These are phyloP conservation scores for Microbotryum saponariae DNA, from an alignment of 1,284 basidiomycete genomes.

Conservation along the genomic window DNA sequence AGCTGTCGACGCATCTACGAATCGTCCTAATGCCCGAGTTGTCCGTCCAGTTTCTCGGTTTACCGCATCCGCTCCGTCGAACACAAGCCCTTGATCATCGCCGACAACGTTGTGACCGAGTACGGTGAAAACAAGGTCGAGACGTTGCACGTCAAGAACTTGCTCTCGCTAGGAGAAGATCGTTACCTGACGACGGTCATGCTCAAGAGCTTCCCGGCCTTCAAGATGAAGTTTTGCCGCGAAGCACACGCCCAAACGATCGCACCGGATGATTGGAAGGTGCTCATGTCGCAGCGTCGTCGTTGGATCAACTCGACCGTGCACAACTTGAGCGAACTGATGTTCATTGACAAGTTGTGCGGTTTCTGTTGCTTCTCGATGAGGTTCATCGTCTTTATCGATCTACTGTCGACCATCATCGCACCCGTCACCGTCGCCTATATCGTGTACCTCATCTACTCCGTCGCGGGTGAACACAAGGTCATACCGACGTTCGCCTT, in stretches of 20 bases:
- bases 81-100: conserved; percentile 54
- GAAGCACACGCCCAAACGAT: conserved; percentile 77
- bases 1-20: neutral
- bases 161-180: conserved; percentile 95
- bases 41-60: conserved; percentile 75
- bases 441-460: conserved; percentile 65
- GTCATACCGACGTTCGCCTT: conserved; percentile 61
- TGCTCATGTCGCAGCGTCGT: conserved; percentile 91
- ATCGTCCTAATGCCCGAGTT: neutral
- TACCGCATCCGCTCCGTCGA: conserved; percentile 84
- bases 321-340: conserved; percentile 88
- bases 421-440: conserved; percentile 82
- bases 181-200: conserved; percentile 92
- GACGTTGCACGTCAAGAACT: conserved; percentile 94
- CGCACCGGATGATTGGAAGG: conserved; percentile 86
- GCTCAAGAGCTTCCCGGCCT: conserved; percentile 79
- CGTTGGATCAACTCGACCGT: conserved; percentile 99
- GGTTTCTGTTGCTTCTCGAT: conserved; percentile 74
- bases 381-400: conserved; percentile 96
- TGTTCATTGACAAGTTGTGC: conserved; percentile 77
- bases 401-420: conserved; percentile 55
- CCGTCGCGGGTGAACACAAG: conserved; percentile 57
- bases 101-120: conserved; percentile 80
- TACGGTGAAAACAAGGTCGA: conserved; percentile 95
- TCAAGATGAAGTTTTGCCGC: conserved; percentile 89